phyloP scores from a whole-genome alignment of 768 basidiomycete genomes.

The Amylocystis lapponica region DNA sequence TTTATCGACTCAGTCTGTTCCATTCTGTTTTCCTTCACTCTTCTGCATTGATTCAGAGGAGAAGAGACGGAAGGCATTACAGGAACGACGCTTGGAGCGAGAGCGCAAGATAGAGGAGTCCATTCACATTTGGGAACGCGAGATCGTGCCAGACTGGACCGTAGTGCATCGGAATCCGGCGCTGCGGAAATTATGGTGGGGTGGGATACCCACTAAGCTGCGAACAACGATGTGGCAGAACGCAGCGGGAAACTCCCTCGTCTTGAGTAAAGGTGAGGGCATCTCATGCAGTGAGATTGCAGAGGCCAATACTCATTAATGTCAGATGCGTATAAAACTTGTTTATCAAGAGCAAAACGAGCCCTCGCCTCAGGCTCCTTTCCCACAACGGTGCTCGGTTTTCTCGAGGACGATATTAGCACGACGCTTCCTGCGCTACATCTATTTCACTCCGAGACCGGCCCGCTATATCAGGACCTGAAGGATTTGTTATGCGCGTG shows the following conservation, averaged over 20 bases:
- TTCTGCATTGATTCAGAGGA: conserved; percentile 44
- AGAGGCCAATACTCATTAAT: conserved; percentile 3
- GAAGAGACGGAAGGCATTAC: conserved; percentile 56
- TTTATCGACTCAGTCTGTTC: conserved; percentile 18
- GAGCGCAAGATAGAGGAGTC: conserved; percentile 69
- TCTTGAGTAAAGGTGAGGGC: conserved; percentile 68
- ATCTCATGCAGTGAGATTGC: conserved; percentile 2
- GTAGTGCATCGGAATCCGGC: conserved; percentile 59
- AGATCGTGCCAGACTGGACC: conserved; percentile 80
- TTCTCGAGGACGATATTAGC: conserved; percentile 71
- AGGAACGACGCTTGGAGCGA: conserved; percentile 55
- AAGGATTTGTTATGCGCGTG: conserved; percentile 83
- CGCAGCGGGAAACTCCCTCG: conserved; percentile 79
- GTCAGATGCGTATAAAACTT: conserved; percentile 67
- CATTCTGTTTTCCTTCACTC: background rate
- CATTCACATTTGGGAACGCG: conserved; percentile 68
- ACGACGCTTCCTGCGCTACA: conserved; percentile 72
- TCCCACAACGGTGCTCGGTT: conserved; percentile 51
- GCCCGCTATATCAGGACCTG: conserved; percentile 77
- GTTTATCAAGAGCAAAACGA: conserved; percentile 68
- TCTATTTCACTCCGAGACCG: conserved; percentile 70
- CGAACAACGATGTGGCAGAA: conserved; percentile 79
- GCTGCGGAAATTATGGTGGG: conserved; percentile 80
- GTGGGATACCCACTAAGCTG: conserved; percentile 77
- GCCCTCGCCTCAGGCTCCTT: conserved; percentile 62